Evolutionary conservation across 2,329 filamentous ascomycete genomes (phyloP).

Genomic region (Trichoderma endophyticum): DNA sequence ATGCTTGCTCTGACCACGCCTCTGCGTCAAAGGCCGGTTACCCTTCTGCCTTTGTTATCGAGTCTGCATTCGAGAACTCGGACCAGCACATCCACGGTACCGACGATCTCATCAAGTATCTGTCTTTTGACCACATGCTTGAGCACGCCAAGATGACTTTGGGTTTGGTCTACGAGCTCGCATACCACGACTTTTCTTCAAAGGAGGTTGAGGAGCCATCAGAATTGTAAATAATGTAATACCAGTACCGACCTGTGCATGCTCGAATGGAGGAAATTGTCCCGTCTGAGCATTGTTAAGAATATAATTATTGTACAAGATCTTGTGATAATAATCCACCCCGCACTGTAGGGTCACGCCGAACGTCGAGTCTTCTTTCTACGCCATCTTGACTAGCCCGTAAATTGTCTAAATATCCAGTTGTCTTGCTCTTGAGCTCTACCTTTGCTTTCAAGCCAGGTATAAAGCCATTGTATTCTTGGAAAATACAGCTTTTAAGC

Average conservation of each 20-base stretch:
- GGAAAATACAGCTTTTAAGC: neutral
- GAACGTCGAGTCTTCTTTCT: neutral
- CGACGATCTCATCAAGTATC: conserved; percentile 66
- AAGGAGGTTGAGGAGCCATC: conserved; percentile 26
- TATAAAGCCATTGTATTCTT: neutral
- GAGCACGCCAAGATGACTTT: conserved; percentile 85
- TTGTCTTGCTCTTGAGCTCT: neutral
- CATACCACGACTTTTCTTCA: conserved; percentile 63
- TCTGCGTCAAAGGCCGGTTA: conserved; percentile 72
- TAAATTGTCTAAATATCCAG: neutral
- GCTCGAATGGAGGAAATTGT: neutral
- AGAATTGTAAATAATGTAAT: neutral
- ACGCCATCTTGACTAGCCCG: neutral
- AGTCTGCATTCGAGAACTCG: conserved; percentile 64
- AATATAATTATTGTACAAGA: neutral
- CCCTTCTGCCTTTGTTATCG: conserved; percentile 72
- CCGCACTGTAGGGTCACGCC: neutral
- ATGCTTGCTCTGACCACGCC: conserved; percentile 76
- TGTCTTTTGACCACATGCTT: conserved; percentile 87
- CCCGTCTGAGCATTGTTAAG: neutral
- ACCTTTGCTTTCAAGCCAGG: neutral
- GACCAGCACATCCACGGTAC: conserved; percentile 69
- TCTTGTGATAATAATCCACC: neutral
- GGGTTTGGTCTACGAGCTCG: conserved; percentile 79
- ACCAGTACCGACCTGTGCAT: neutral